Evolutionary conservation across 2,329 filamentous ascomycete genomes (phyloP).

Genomic region (Metarhizium robertsii): DNA sequence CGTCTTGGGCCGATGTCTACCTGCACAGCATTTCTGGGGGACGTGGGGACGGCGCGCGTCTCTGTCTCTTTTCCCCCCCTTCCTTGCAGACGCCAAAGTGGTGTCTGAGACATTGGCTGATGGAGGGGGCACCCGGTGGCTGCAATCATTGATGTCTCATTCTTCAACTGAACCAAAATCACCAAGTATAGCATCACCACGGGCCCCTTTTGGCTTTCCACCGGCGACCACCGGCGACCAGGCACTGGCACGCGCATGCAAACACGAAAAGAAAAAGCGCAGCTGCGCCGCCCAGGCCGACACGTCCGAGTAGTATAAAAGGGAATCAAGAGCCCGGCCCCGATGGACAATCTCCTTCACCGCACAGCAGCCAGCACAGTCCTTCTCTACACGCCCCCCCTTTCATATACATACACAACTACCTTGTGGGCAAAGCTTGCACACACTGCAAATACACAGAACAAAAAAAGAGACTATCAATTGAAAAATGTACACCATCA

Average conservation of each 20-base stretch:
- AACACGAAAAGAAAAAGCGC: background rate
- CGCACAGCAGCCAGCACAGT: background rate
- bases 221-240: background rate
- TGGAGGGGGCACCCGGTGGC: background rate
- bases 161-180: conserved; percentile 3
- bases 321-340: conserved; percentile 1
- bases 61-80: too few species aligned
- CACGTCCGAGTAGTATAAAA: background rate
- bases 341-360: background rate
- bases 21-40: too few species aligned
- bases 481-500: conserved; percentile 1
- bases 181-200: conserved; percentile 3
- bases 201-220: background rate
- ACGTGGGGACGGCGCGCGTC: too few species aligned
- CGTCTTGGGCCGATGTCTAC: too few species aligned
- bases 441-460: too few species aligned
- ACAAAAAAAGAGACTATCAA: too few species aligned
- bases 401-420: background rate
- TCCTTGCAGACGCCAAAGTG: too few species aligned
- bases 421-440: too few species aligned
- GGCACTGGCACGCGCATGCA: background rate
- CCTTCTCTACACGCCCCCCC: background rate
- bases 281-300: background rate
- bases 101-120: too few species aligned
- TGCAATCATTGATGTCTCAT: background rate